A percentile compares a stretch with the other conserved stretches of the same genome.
Evolutionary conservation across 2,329 filamentous ascomycete genomes (phyloP).

Genomic region (Raffaelea deltoideospora): DNA sequence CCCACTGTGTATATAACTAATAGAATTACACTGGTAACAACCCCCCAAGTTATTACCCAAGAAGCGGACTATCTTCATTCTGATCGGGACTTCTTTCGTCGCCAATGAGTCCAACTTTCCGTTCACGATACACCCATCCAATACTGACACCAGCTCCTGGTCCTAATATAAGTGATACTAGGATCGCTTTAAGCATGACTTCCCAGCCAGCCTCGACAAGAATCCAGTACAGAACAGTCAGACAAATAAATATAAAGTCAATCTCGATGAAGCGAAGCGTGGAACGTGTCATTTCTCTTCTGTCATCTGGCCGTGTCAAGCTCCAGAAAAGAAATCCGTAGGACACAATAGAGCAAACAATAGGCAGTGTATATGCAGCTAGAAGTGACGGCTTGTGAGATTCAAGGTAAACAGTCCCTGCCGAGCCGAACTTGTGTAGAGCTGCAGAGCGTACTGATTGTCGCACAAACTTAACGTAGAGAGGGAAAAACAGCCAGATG

Average conservation of each 20-base stretch:
- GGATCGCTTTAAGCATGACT: slow-evolving; percentile 13
- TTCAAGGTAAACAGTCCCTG: slow-evolving; percentile 25
- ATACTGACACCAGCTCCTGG: slow-evolving; percentile 22
- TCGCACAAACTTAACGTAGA: slow-evolving; percentile 30
- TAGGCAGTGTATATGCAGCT: slow-evolving; percentile 29
- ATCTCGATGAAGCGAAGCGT: slow-evolving; percentile 30
- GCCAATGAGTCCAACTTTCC: slow-evolving; percentile 6
- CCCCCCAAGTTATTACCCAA: no score
- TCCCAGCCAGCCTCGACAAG: slow-evolving; percentile 33
- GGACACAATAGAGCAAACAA: slow-evolving; percentile 25
- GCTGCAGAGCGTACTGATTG: slow-evolving; percentile 16
- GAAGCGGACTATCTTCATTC: no score
- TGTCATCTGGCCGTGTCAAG: slow-evolving; percentile 24
- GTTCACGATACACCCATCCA: slow-evolving; percentile 18
- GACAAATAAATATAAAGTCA: slow-evolving; percentile 26
- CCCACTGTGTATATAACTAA: background rate
- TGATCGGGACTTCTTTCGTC: background rate
- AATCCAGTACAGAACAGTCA: slow-evolving; percentile 38
- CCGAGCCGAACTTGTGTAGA: slow-evolving; percentile 10
- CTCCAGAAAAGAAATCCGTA: slow-evolving; percentile 26
- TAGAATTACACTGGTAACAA: background rate
- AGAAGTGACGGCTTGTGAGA: slow-evolving; percentile 21
- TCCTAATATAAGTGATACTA: slow-evolving; percentile 15
- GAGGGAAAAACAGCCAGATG: slow-evolving; percentile 36
- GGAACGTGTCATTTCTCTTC: slow-evolving; percentile 33